Evolutionary conservation across 495 filamentous ascomycete genomes (phyloP).

Genomic region (Mytilinidion resinicola): DNA sequence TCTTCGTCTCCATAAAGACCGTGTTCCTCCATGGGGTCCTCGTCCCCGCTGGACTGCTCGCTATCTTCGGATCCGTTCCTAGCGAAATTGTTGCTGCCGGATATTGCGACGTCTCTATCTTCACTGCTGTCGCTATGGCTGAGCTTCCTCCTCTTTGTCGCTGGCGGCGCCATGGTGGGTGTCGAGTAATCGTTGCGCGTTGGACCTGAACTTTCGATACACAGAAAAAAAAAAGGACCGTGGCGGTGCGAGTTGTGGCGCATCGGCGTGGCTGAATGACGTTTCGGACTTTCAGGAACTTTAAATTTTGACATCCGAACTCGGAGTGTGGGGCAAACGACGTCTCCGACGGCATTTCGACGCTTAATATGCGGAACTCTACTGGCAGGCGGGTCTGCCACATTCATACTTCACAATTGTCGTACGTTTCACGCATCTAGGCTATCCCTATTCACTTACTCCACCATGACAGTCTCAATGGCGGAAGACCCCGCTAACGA

Average conservation of each 20-base stretch:
- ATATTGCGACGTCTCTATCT: constrained; percentile 17
- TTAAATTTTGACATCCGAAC: constrained; percentile 20
- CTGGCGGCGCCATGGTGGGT: constrained; percentile 24
- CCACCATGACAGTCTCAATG: constrained; percentile 15
- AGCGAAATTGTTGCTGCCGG: neutral
- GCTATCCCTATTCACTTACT: neutral
- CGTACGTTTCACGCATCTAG: neutral
- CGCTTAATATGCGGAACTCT: no score
- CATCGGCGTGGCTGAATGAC: constrained; percentile 8
- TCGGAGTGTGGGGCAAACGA: constrained; percentile 4
- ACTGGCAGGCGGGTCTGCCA: no score
- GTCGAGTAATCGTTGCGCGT: neutral
- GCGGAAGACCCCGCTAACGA: constrained; percentile 6
- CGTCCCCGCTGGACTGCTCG: neutral
- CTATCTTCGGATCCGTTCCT: neutral
- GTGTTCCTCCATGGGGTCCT: neutral
- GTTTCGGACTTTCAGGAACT: constrained; percentile 30
- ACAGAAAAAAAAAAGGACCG: neutral
- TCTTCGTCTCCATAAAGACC: neutral
- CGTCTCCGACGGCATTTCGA: no score
- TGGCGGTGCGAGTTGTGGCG: constrained; percentile 1
- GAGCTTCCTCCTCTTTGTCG: constrained; percentile 33
- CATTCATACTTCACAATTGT: neutral
- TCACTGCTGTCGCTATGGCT: constrained; percentile 22
- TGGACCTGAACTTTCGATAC: neutral